A percentile compares a stretch with the other conserved stretches of the same genome.
These are phyloP conservation scores for Calvatia gigantea DNA, from an alignment of 768 basidiomycete species.

Conservation along the genomic window DNA sequence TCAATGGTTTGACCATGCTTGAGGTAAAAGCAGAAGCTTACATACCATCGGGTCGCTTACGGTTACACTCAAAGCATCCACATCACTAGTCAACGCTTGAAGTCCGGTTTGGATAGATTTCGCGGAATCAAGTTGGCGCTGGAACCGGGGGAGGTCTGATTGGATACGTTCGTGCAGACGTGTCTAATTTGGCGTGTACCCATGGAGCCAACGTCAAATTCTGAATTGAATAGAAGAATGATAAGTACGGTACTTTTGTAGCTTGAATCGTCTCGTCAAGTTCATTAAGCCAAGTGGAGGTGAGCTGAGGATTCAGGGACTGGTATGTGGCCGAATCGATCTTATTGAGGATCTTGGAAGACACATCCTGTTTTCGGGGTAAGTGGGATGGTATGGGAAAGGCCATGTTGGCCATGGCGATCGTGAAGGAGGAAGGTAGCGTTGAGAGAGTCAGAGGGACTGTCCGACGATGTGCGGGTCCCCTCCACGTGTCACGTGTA, in stretches of 20 bases:
- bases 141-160: constrained; percentile 57
- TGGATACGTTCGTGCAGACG: constrained; percentile 74
- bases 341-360: constrained; percentile 67
- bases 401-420: constrained; percentile 47
- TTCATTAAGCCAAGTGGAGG: constrained; percentile 67
- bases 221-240: not conserved
- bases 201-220: not conserved
- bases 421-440: not conserved
- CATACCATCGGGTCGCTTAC: constrained; percentile 62
- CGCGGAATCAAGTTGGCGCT: constrained; percentile 58
- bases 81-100: constrained; percentile 44
- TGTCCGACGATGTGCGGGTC: not conserved
- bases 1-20: constrained; percentile 1
- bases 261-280: constrained; percentile 66
- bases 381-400: constrained; percentile 72
- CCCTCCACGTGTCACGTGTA: constrained; percentile 23
- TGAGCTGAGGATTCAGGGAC: constrained; percentile 56
- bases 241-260: constrained; percentile 55
- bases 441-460: no score
- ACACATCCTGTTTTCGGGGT: constrained; percentile 69
- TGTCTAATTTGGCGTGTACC: constrained; percentile 36
- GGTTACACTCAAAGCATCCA: constrained; percentile 45
- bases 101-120: constrained; percentile 62
- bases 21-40: constrained; percentile 3
- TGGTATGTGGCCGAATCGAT: constrained; percentile 59